Base-by-base conservation (phyloP, 768 basidiomycete species). In the Mrakia frigida region DNA sequence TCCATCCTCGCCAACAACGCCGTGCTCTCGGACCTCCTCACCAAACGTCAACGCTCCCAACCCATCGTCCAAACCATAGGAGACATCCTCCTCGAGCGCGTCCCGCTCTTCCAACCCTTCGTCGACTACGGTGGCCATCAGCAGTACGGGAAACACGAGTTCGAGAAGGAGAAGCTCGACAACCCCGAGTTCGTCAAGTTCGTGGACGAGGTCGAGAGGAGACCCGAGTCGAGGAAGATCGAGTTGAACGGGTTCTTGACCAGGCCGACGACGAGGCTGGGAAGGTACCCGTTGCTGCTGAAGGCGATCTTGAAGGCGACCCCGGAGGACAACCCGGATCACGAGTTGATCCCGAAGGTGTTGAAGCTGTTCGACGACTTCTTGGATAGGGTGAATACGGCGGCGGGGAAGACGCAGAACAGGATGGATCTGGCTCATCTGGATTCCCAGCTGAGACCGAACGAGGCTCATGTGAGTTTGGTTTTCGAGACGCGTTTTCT, bases 231-330 rank as follows among this genome's bases (percentile, higher is more conserved):
- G 13, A 88, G 96, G 39, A 98, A 98, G 84, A 88, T 98, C 50
- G 97, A 99, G 84, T 85, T 99, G 69, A 99, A 99, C 82, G 97
- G 93, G 1, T 99, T 98, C 83, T 86, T 99, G 56, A 99, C 97
- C 10, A 98, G 98, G 83, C 97, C 97, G 1, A 98, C 97, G 2
- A 98, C 97, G 7, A 90, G 97, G 80, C 87, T 99, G 37, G 97
- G 96, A n/a, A 87, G 97, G 79, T 98, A 98, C 82, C 97, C 97
- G 10, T 87, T 99, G 2, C 85, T 98, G 2, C 87, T 99, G 41
- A 94, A 93, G 79, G 95, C 93, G 23, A 92, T 97, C 16, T 85
- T 91, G 75, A 98, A 98, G 83, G 89, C 94, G 70, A 99, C 97
- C 0, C 89, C 91, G 0, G 92, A 94, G 37, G 93, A 94, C 81